Evolutionary conservation across 1,284 basidiomycete genomes (phyloP).

Genomic region (Macrocybe sp.): DNA sequence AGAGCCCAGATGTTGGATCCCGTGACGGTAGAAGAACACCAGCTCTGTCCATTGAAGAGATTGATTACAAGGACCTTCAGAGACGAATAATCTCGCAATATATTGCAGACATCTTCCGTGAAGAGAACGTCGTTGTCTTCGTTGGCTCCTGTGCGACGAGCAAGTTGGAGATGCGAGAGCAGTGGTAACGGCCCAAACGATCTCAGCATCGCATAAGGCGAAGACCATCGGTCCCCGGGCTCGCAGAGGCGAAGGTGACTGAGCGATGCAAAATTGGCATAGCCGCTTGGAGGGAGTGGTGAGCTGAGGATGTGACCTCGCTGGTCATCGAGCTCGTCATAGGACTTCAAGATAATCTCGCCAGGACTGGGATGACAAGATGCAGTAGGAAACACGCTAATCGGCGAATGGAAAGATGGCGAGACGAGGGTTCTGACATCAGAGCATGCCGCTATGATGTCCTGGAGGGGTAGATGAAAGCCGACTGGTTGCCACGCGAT

Average conservation of each 20-base stretch:
- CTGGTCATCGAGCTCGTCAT: slow-evolving; percentile 3
- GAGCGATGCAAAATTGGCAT: slow-evolving; percentile 13
- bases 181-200: slow-evolving; percentile 27
- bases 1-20: slow-evolving; percentile 27
- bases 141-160: slow-evolving; percentile 35
- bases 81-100: slow-evolving; percentile 23
- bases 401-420: slow-evolving; percentile 19
- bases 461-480: slow-evolving; percentile 15
- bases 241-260: slow-evolving; percentile 37
- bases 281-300: slow-evolving; percentile 12
- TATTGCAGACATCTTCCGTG: slow-evolving; percentile 23
- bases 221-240: slow-evolving; percentile 31
- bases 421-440: slow-evolving; percentile 22
- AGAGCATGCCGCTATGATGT: slow-evolving; percentile 24
- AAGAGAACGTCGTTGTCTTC: slow-evolving; percentile 38
- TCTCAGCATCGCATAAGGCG: slow-evolving; percentile 29
- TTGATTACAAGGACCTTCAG: slow-evolving; percentile 32
- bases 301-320: slow-evolving; percentile 22
- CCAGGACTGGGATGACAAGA: too few relatives aligned
- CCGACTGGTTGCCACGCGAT: slow-evolving; percentile 21
- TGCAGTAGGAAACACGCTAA: slow-evolving; percentile 5
- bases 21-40: slow-evolving; percentile 10
- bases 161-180: slow-evolving; percentile 37
- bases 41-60: slow-evolving; percentile 24
- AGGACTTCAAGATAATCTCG: neutral